A percentile compares a stretch with the other conserved stretches of the same genome.
Conservation (phyloP, 2,329 filamentous ascomycete species). For the Rhinocladiella similis region DNA sequence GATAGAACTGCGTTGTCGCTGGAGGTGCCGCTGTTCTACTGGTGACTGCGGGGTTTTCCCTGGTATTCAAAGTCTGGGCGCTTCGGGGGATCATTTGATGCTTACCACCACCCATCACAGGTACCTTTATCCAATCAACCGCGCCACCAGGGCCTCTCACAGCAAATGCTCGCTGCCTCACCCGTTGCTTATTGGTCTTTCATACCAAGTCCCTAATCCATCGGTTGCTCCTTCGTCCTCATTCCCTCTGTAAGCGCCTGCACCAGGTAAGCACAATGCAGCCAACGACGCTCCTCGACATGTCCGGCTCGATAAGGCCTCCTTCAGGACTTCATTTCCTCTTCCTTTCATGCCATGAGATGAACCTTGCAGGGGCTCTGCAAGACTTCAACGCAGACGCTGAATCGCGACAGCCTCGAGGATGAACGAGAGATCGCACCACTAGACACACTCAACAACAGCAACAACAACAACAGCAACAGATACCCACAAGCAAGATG, state of each 20-base stretch:
- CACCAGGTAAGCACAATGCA: conserved; percentile 18
- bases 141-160: neutral
- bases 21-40: neutral
- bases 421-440: conserved; percentile 8
- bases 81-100: conserved; percentile 6
- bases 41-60: neutral
- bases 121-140: conserved; percentile 6
- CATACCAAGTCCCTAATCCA: neutral
- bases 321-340: conserved; percentile 6
- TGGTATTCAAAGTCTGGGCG: neutral
- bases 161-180: neutral
- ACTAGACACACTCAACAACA: neutral
- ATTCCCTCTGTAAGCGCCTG: conserved; percentile 21
- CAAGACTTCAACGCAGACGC: neutral
- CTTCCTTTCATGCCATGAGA: neutral
- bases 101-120: conserved; percentile 10
- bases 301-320: neutral
- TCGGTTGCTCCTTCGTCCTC: conserved; percentile 18
- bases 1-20: no score
- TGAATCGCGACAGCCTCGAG: neutral
- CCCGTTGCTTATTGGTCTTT: conserved; percentile 8
- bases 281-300: conserved; percentile 5
- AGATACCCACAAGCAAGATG: conserved; percentile 4
- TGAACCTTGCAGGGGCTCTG: neutral
- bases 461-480: neutral